A percentile compares a stretch with the other conserved stretches of the same genome.
These are phyloP conservation scores for Pseudozyma sp. DNA, from an alignment of 1,284 basidiomycete genomes.

Conservation along the genomic window DNA sequence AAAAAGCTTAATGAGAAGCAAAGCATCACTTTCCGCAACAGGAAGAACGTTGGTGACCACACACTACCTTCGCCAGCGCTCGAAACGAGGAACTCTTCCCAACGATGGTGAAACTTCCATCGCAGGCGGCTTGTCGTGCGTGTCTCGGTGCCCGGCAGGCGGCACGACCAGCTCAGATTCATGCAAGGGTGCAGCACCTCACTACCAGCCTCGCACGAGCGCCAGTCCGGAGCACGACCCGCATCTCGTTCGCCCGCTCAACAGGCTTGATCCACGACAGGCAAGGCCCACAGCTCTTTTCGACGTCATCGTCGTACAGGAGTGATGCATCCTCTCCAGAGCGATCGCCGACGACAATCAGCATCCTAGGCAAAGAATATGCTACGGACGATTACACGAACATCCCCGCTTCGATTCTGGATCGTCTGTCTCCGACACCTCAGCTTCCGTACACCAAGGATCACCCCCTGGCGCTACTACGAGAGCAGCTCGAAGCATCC, in stretches of 20 bases:
- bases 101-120: slow-evolving; percentile 24
- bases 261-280: background rate
- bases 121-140: slow-evolving; percentile 31
- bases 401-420: slow-evolving; percentile 83
- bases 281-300: slow-evolving; percentile 5
- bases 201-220: slow-evolving; percentile 12
- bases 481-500: slow-evolving; percentile 84
- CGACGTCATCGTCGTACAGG: background rate
- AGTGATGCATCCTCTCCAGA: background rate
- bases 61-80: no score
- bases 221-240: background rate
- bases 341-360: slow-evolving; percentile 24
- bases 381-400: slow-evolving; percentile 84
- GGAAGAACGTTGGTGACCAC: background rate
- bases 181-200: slow-evolving; percentile 29
- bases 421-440: slow-evolving; percentile 76
- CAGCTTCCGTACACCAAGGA: slow-evolving; percentile 78
- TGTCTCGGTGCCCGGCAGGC: slow-evolving; percentile 25
- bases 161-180: slow-evolving; percentile 36
- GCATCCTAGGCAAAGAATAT: slow-evolving; percentile 70
- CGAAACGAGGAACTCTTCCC: no score
- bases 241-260: slow-evolving; percentile 1
- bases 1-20: background rate
- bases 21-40: background rate
- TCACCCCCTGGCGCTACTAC: slow-evolving; percentile 89